Percentiles rank a stretch among this genome's conserved stretches.
Evolutionary conservation across 148 eudicot species (phyloP).

Genomic region (Silene conica): DNA sequence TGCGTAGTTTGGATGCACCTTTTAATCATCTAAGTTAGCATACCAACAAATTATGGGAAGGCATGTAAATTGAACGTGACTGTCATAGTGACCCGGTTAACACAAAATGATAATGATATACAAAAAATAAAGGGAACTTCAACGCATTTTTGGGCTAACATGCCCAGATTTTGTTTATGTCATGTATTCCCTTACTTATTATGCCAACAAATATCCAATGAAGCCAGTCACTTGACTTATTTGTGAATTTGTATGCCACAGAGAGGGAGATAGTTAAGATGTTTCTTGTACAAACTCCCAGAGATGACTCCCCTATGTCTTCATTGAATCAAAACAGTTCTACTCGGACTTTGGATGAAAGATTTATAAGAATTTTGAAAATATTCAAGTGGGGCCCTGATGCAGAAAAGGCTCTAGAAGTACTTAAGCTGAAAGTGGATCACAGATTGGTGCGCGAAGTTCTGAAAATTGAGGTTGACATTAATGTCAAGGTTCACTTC

Average conservation of each 20-base stretch:
- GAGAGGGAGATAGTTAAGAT: conserved; percentile 83
- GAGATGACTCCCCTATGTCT: conserved; percentile 31
- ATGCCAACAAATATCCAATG: background rate
- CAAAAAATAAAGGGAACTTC: background rate
- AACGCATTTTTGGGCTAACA: background rate
- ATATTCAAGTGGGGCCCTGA: conserved; percentile 98
- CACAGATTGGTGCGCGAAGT: conserved; percentile 88
- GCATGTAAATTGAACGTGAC: background rate
- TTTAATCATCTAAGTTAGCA: background rate
- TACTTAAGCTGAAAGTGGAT: conserved; percentile 78
- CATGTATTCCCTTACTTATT: background rate
- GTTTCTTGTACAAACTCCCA: conserved; percentile 53
- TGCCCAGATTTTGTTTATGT: background rate
- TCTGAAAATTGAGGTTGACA: conserved; percentile 68
- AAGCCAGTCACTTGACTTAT: background rate
- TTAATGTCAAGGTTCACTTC: conserved; percentile 75
- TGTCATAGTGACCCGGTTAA: background rate
- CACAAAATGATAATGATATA: background rate
- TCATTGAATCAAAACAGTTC: conserved; percentile 25
- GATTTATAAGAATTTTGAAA: conserved; percentile 83
- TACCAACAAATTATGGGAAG: background rate
- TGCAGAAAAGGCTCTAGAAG: conserved; percentile 96
- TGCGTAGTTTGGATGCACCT: background rate
- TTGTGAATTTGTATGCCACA: conserved; percentile 26
- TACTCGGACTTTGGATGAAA: conserved; percentile 65